Percentiles rank a stretch among this genome's conserved stretches.
phyloP scores from a whole-genome alignment of 192 early-diverging fungal species.

The Podochytrium sp. region DNA sequence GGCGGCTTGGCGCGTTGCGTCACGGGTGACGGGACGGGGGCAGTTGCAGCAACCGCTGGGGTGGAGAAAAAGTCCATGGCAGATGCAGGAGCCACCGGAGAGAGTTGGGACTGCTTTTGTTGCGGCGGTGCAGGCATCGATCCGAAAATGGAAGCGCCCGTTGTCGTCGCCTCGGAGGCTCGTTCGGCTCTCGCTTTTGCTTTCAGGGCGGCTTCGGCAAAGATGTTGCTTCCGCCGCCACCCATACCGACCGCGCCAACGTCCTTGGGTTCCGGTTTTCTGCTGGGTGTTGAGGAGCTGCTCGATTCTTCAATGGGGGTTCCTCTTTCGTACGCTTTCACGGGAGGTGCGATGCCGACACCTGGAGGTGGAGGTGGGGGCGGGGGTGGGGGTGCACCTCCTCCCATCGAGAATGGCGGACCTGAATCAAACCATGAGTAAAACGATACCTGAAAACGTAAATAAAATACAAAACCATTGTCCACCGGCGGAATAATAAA shows the following conservation, averaged over 20 bases:
- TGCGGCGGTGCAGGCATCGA: neutral
- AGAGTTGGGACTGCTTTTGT: neutral
- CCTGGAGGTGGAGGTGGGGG: slow-evolving; percentile 57
- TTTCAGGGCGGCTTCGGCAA: slow-evolving; percentile 34
- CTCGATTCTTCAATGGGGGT: slow-evolving; percentile 12
- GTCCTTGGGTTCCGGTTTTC: slow-evolving; percentile 45
- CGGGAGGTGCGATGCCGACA: slow-evolving; percentile 35
- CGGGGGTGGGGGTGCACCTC: slow-evolving; percentile 22
- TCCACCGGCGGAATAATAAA: neutral
- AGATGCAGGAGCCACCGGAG: neutral
- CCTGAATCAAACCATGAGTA: neutral
- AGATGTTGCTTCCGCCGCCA: slow-evolving; percentile 7
- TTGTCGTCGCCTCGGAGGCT: neutral
- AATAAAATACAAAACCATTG: too few species aligned
- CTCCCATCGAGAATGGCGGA: slow-evolving; percentile 3
- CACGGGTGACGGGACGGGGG: neutral
- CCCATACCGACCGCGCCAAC: slow-evolving; percentile 39
- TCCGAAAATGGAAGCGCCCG: neutral
- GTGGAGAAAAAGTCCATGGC: neutral
- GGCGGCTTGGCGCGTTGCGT: slow-evolving; percentile 13
- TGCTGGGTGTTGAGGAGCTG: slow-evolving; percentile 5
- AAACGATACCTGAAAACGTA: neutral
- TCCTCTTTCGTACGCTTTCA: slow-evolving; percentile 36
- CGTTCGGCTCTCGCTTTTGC: slow-evolving; percentile 24
- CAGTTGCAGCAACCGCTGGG: neutral